These are phyloP conservation scores for Globisporangium emineosum DNA, from an alignment of 352 stramenopile species.

Conservation along the genomic window DNA sequence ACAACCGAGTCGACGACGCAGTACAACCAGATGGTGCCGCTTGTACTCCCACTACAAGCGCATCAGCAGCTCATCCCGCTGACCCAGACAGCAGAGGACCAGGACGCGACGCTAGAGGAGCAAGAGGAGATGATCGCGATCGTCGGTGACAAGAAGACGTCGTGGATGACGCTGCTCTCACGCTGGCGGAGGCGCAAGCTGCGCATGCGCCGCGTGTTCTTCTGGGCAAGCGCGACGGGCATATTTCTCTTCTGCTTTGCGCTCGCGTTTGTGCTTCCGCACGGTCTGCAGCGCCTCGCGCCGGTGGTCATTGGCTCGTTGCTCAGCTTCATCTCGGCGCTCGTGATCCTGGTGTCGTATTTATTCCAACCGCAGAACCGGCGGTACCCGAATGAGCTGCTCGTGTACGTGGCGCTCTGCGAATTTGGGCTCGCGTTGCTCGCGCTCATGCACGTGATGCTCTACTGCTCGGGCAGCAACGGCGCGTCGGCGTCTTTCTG, in stretches of 20 bases:
- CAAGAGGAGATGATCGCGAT: conserved; percentile 8
- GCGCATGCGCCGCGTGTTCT: conserved; percentile 18
- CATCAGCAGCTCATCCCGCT: conserved; percentile 11
- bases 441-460: conserved; percentile 40
- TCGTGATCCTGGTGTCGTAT: conserved; percentile 56
- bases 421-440: conserved; percentile 53
- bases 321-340: conserved; percentile 48
- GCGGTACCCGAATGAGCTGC: conserved; percentile 58
- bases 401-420: conserved; percentile 61
- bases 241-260: conserved; percentile 42
- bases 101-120: neutral
- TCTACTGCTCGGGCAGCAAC: conserved; percentile 31
- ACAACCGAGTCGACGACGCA: conserved; percentile 15
- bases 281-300: conserved; percentile 33
- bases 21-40: conserved; percentile 9
- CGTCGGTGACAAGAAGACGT: conserved; percentile 29
- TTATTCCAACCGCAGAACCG: conserved; percentile 29
- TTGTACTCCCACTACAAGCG: conserved; percentile 6
- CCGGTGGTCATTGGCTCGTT: conserved; percentile 43
- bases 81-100: conserved; percentile 10
- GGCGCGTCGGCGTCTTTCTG: conserved; percentile 19
- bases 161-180: conserved; percentile 27
- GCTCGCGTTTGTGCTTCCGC: conserved; percentile 40
- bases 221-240: conserved; percentile 29
- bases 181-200: conserved; percentile 26